Evolutionary conservation across 805 yeast genomes (phyloP).

Genomic region (Pichia eremophila): DNA sequence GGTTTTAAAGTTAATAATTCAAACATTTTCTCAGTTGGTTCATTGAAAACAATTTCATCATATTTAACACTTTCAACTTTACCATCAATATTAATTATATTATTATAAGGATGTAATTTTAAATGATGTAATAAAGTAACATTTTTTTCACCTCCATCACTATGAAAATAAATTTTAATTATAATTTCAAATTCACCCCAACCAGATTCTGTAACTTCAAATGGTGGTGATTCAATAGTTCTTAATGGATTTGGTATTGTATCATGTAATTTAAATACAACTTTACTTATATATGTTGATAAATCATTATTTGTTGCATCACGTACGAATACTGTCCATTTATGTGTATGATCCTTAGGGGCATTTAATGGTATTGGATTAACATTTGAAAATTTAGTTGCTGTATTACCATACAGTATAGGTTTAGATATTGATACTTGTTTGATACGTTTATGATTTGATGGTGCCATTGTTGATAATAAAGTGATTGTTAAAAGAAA

Average conservation of each 20-base stretch:
- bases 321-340: constrained; percentile 86
- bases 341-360: constrained; percentile 87
- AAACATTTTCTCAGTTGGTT: constrained; percentile 87
- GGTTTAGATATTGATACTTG: constrained; percentile 70
- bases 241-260: constrained; percentile 86
- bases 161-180: constrained; percentile 74
- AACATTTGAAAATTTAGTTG: constrained; percentile 50
- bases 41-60: constrained; percentile 90
- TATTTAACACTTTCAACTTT: constrained; percentile 55
- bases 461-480: constrained; percentile 23
- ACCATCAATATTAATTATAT: constrained; percentile 17
- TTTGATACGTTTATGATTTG: constrained; percentile 25
- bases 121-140: constrained; percentile 80
- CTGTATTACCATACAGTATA: constrained; percentile 71
- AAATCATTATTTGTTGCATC: constrained; percentile 78
- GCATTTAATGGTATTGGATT: constrained; percentile 46
- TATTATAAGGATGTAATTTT: constrained; percentile 80
- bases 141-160: constrained; percentile 85
- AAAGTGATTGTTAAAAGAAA: too few relatives aligned
- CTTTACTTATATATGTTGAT: constrained; percentile 75
- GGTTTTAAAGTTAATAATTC: constrained; percentile 65
- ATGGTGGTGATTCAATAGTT: constrained; percentile 82
- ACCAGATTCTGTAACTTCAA: constrained; percentile 92
- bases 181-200: constrained; percentile 99
- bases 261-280: constrained; percentile 90